Conservation (phyloP, 148 eudicot species). For the Cornus suecica region DNA sequence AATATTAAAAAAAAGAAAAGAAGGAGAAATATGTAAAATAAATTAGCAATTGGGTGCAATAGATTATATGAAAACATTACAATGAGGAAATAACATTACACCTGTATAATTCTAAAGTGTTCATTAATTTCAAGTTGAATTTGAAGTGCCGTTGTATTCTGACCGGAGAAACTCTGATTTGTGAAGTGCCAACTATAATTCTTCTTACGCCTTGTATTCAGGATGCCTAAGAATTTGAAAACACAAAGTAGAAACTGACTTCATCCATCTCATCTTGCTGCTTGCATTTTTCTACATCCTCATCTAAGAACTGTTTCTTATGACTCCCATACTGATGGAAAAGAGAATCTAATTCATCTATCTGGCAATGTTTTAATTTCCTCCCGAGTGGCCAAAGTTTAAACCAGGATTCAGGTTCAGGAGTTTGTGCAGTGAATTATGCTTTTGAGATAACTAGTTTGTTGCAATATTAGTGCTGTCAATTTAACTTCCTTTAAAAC, state of each 20-base stretch:
- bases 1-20: no score
- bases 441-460: not conserved
- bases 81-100: no score
- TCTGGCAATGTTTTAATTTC: not conserved
- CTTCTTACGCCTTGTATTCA: no score
- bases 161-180: no score
- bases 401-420: not conserved
- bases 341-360: not conserved
- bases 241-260: not conserved
- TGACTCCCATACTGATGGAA: not conserved
- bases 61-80: no score
- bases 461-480: not conserved
- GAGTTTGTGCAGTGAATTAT: not conserved
- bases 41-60: no score
- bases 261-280: not conserved
- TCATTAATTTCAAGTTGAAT: no score
- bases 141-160: no score
- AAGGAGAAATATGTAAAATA: no score
- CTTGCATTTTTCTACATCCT: no score
- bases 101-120: no score
- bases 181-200: not conserved
- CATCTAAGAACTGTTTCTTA: no score
- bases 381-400: not conserved
- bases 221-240: not conserved
- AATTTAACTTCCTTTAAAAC: slow-evolving; percentile 12